Conservation (phyloP, 1,284 basidiomycete species). For the Phenoliferia sp. region DNA sequence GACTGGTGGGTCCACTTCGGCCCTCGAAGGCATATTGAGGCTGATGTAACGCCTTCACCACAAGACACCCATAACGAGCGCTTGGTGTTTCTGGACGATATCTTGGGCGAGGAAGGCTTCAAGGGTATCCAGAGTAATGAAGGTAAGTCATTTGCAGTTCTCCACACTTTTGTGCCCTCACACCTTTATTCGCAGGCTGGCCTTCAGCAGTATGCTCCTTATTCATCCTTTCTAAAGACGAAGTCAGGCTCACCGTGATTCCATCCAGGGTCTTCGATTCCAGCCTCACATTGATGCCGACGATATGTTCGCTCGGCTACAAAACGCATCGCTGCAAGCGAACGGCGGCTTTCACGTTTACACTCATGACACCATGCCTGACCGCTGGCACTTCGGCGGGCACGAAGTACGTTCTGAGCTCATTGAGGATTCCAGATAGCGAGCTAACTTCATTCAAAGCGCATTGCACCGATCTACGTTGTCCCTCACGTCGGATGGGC, state of each 20-base stretch:
- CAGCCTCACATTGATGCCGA: constrained; percentile 52
- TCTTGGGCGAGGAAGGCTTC: constrained; percentile 65
- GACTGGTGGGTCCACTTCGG: constrained; percentile 38
- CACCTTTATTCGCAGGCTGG: not conserved
- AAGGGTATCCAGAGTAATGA: constrained; percentile 63
- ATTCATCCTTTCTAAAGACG: not conserved
- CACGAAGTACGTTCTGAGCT: constrained; percentile 44
- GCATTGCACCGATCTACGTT: constrained; percentile 83
- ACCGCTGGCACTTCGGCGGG: constrained; percentile 66
- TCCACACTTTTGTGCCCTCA: not conserved
- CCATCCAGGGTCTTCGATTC: constrained; percentile 77
- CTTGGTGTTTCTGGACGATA: constrained; percentile 73
- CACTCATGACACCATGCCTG: constrained; percentile 73
- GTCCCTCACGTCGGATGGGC: constrained; percentile 70
- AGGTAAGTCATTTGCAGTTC: constrained; percentile 46
- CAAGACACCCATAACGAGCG: constrained; percentile 66
- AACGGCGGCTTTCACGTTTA: constrained; percentile 68
- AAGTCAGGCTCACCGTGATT: constrained; percentile 80
- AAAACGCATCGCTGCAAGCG: constrained; percentile 49
- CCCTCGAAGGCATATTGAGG: constrained; percentile 40
- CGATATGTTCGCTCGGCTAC: constrained; percentile 56
- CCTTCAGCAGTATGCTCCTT: too few species aligned
- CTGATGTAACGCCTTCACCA: not conserved
- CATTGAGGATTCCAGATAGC: not conserved
- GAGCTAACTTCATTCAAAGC: constrained; percentile 23